Evolutionary conservation across 148 eudicot genomes (phyloP).

Genomic region (Amaranthus cruentus): DNA sequence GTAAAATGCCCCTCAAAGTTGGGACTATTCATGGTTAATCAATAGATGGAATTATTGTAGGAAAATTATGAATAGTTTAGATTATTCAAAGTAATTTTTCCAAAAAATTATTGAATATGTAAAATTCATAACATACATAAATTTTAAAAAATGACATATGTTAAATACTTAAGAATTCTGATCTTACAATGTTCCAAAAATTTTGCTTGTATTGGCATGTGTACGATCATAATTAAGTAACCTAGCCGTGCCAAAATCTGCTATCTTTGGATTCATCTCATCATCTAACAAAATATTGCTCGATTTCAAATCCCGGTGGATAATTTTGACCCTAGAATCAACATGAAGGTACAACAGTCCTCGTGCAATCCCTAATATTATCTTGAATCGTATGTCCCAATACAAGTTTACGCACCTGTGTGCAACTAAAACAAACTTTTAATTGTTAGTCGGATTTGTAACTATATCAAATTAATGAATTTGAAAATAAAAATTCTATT

Average conservation of each 20-base stretch:
- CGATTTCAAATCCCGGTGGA: conserved; percentile 33
- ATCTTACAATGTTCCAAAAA: conserved; percentile 31
- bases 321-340: conserved; percentile 27
- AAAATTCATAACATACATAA: too few species aligned
- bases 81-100: too few species aligned
- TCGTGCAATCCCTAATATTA: conserved; percentile 26
- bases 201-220: conserved; percentile 16
- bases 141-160: too few species aligned
- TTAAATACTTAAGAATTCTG: neutral
- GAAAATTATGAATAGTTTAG: too few species aligned
- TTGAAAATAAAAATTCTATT: too few species aligned
- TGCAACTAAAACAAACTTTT: conserved; percentile 6
- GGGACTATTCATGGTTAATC: too few species aligned
- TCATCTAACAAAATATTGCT: conserved; percentile 30
- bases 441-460: too few species aligned
- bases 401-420: neutral
- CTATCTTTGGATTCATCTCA: conserved; percentile 28
- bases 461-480: too few species aligned
- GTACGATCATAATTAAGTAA: conserved; percentile 6
- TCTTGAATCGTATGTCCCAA: conserved; percentile 25
- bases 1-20: too few species aligned
- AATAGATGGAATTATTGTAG: too few species aligned
- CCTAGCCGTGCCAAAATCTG: conserved; percentile 37
- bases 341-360: conserved; percentile 33
- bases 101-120: too few species aligned